Evolutionary conservation across 2,329 filamentous ascomycete species (phyloP).

Genomic region (Cadophora sp.): DNA sequence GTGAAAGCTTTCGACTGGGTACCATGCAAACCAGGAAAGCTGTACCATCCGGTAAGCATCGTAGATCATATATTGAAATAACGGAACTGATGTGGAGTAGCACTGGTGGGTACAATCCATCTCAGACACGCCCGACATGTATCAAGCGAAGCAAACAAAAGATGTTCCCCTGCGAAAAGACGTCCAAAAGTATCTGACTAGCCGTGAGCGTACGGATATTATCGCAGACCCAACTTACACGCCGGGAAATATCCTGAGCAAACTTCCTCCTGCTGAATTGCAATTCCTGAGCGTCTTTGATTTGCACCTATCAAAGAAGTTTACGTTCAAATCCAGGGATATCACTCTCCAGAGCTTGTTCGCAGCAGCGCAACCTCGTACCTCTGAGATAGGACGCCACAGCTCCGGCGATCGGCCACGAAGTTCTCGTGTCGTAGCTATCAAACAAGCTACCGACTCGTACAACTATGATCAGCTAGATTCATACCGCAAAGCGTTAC

Average conservation of each 20-base stretch:
- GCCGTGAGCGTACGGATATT: slow-evolving; percentile 5
- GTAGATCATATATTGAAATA: no score
- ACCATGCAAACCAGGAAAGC: slow-evolving; percentile 23
- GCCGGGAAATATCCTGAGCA: slow-evolving; percentile 19
- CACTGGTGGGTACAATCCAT: slow-evolving; percentile 29
- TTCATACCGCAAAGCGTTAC: slow-evolving; percentile 18
- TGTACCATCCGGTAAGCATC: slow-evolving; percentile 22
- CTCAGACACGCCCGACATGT: slow-evolving; percentile 24
- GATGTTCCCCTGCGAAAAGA: slow-evolving; percentile 23
- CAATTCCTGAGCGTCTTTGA: slow-evolving; percentile 27
- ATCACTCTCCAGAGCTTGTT: slow-evolving; percentile 9
- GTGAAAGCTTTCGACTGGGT: slow-evolving; percentile 30
- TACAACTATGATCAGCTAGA: slow-evolving; percentile 24
- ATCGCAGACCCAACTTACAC: slow-evolving; percentile 15
- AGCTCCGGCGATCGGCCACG: background rate
- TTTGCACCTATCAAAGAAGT: slow-evolving; percentile 16
- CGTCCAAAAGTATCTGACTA: slow-evolving; percentile 18
- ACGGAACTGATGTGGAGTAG: slow-evolving; percentile 2
- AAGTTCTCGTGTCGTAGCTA: background rate
- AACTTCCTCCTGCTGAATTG: slow-evolving; percentile 20
- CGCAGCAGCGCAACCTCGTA: background rate
- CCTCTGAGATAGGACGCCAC: background rate
- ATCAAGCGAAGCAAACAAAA: slow-evolving; percentile 25
- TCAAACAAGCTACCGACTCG: slow-evolving; percentile 21
- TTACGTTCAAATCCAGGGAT: slow-evolving; percentile 18